These are phyloP conservation scores for Plantago coronopus DNA, from an alignment of 305 asterid species.

Conservation along the genomic window DNA sequence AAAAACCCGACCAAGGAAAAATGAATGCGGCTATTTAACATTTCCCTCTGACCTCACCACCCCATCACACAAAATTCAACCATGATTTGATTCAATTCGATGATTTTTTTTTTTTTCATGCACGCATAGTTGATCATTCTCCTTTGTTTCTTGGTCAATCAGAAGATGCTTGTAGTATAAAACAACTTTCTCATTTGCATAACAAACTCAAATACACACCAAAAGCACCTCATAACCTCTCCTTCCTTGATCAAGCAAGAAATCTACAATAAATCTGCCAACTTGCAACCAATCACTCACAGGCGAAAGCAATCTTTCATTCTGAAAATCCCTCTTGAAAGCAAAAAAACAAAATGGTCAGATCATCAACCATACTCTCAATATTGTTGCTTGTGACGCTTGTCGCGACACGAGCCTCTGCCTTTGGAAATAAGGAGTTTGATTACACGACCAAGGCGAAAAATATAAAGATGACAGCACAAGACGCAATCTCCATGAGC, in stretches of 20 bases:
- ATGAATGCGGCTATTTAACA: too few species aligned
- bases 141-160: too few species aligned
- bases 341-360: conserved; percentile 11
- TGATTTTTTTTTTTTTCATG: too few species aligned
- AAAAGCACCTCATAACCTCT: conserved; percentile 22
- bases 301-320: not conserved
- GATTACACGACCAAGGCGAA: not conserved
- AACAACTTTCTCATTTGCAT: conserved; percentile 1
- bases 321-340: not conserved
- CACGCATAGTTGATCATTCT: too few species aligned
- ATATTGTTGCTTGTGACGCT: conserved; percentile 18
- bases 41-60: too few species aligned
- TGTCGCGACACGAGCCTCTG: not conserved
- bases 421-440: not conserved
- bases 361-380: conserved; percentile 11
- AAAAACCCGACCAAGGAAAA: too few species aligned
- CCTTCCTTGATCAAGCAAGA: not conserved
- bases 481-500: conserved; percentile 23
- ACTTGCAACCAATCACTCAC: too few species aligned
- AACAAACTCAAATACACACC: conserved; percentile 23
- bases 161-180: too few species aligned
- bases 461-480: conserved; percentile 9
- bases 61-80: too few species aligned
- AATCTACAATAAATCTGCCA: conserved; percentile 14
- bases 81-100: too few species aligned